Percentiles rank a stretch among this genome's conserved stretches.
Evolutionary conservation across 23 red algal genomes (phyloP).

Genomic region (Gracilariopsis chorda): DNA sequence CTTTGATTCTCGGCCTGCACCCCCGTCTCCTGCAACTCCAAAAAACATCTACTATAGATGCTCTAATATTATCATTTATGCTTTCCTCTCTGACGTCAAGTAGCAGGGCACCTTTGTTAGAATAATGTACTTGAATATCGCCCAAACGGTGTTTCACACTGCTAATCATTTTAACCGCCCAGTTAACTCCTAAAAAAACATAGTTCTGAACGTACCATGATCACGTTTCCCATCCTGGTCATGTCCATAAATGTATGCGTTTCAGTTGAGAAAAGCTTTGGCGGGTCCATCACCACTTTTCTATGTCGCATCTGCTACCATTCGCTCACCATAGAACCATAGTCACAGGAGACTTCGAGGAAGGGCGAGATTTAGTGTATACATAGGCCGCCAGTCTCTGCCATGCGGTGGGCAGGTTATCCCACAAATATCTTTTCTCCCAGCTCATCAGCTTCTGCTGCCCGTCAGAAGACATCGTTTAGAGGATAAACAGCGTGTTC

Average conservation of each 20-base stretch:
- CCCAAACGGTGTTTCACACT: conserved; percentile 66
- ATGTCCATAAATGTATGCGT: conserved; percentile 56
- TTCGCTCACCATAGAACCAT: conserved; percentile 66
- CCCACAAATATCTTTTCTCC: conserved; percentile 29
- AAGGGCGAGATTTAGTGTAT: conserved; percentile 33
- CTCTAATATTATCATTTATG: conserved; percentile 22
- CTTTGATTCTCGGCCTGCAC: conserved; percentile 8
- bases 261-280: conserved; percentile 45
- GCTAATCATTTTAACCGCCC: conserved; percentile 61
- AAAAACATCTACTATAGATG: conserved; percentile 66
- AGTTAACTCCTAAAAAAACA: conserved; percentile 25
- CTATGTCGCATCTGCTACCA: conserved; percentile 51
- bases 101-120: conserved; percentile 66
- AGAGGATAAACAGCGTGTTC: conserved; percentile 62
- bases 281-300: conserved; percentile 56
- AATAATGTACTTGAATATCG: conserved; percentile 75
- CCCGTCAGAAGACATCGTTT: conserved; percentile 63
- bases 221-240: neutral
- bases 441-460: conserved; percentile 52
- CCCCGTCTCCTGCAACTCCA: conserved; percentile 17
- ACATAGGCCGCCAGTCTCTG: neutral
- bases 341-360: conserved; percentile 59
- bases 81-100: conserved; percentile 39
- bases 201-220: neutral
- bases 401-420: neutral